A percentile compares a stretch with the other conserved stretches of the same genome.
Evolutionary conservation across 257 asterid species (phyloP).

Genomic region (Solanum chaucha): DNA sequence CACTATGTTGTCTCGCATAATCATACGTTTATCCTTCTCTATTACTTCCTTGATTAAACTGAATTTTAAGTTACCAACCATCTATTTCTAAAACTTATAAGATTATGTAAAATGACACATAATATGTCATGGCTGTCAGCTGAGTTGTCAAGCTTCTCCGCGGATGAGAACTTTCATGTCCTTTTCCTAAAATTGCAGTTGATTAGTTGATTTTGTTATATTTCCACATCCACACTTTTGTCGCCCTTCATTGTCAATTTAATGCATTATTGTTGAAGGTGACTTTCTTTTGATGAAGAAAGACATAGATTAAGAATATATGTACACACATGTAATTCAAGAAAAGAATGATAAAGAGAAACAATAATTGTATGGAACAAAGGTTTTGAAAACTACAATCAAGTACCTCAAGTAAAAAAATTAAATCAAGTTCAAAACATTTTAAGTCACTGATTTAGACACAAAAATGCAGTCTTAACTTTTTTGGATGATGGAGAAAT

Average conservation of each 20-base stretch:
- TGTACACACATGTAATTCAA: not conserved
- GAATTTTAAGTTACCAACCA: not conserved
- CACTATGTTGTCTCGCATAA: not conserved
- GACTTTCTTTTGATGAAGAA: not conserved
- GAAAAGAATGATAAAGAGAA: not conserved
- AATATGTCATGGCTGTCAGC: not conserved
- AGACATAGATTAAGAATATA: not conserved
- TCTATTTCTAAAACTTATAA: not conserved
- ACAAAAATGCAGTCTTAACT: not conserved
- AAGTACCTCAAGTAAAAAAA: not conserved
- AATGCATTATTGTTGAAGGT: not conserved
- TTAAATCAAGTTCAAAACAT: not conserved
- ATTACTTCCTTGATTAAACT: not conserved
- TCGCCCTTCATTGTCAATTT: not conserved
- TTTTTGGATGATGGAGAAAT: not conserved
- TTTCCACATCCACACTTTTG: not conserved
- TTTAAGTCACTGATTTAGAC: not conserved
- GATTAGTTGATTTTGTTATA: not conserved
- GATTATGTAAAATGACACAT: not conserved
- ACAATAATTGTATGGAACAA: not conserved
- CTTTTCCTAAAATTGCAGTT: not conserved
- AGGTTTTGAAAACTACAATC: not conserved
- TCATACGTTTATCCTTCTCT: not conserved
- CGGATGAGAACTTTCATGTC: not conserved
- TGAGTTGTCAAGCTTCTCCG: not conserved